Percentiles rank a stretch among this genome's conserved stretches.
These are phyloP conservation scores for Protomyces arabidopsidicola DNA, from an alignment of 1,139 yeast genomes.

Conservation along the genomic window DNA sequence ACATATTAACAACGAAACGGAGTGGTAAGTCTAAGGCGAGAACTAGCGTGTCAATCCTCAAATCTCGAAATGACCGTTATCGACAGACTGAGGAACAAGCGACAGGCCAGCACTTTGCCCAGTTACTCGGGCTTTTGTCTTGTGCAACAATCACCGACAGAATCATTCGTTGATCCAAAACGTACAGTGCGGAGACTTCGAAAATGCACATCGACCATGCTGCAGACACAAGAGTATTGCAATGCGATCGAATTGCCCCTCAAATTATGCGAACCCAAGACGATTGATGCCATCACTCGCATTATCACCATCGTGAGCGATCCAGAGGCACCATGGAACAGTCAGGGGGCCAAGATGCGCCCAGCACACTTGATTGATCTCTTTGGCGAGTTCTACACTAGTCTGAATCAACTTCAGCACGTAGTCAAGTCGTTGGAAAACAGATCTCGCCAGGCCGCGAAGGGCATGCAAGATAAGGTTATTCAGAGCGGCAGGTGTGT, in stretches of 20 bases:
- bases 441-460: not conserved
- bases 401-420: not conserved
- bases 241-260: not conserved
- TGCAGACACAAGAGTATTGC: not conserved
- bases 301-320: not conserved
- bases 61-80: not conserved
- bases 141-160: not conserved
- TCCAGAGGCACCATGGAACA: not conserved
- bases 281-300: not conserved
- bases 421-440: not conserved
- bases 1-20: too few species aligned
- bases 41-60: too few species aligned
- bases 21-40: too few species aligned
- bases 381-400: not conserved
- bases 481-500: not conserved
- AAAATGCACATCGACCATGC: not conserved
- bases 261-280: not conserved
- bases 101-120: not conserved
- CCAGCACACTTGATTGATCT: not conserved
- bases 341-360: not conserved
- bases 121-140: not conserved
- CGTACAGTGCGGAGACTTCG: not conserved
- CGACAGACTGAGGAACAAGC: not conserved
- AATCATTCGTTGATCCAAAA: not conserved
- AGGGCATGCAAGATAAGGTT: not conserved